These are phyloP conservation scores for Saccharum spontaneum DNA, from an alignment of 176 grass and related monocot species.

Conservation along the genomic window DNA sequence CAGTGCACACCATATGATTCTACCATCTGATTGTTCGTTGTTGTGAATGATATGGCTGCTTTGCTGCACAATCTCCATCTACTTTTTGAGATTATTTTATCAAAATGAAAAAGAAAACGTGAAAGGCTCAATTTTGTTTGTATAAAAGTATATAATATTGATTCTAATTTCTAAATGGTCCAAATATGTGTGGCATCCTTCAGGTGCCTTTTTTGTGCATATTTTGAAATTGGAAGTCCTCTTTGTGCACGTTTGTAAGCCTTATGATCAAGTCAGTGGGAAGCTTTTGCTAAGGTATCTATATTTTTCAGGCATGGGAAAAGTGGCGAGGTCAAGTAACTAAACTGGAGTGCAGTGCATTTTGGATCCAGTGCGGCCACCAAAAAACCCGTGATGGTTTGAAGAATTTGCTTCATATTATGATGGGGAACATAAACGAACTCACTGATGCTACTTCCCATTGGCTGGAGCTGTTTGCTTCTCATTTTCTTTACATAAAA, in stretches of 20 bases:
- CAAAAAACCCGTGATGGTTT: constrained; percentile 83
- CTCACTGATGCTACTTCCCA: constrained; percentile 69
- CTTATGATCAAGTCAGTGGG: constrained; percentile 27
- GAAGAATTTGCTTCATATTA: constrained; percentile 92
- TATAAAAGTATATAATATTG: background rate
- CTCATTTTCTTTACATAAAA: constrained; percentile 91
- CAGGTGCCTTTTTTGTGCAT: background rate
- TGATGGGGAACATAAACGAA: constrained; percentile 81
- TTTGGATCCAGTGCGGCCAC: constrained; percentile 93
- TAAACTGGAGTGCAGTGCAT: constrained; percentile 79
- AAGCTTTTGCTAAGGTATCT: constrained; percentile 28
- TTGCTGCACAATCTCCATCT: background rate
- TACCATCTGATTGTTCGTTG: background rate
- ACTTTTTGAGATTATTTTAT: background rate
- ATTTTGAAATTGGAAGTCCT: background rate
- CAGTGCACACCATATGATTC: background rate
- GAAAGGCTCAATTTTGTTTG: background rate
- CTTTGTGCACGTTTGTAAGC: background rate
- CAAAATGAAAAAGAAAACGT: background rate
- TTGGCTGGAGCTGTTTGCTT: constrained; percentile 93
- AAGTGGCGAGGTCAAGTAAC: constrained; percentile 91
- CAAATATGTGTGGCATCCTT: background rate
- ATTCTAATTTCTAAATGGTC: background rate
- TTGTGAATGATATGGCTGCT: background rate
- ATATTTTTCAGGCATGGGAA: constrained; percentile 74